Percentiles rank a stretch among this genome's conserved stretches.
phyloP scores from a whole-genome alignment of 805 yeast genomes.

The Saccharomycopsis sp. region DNA sequence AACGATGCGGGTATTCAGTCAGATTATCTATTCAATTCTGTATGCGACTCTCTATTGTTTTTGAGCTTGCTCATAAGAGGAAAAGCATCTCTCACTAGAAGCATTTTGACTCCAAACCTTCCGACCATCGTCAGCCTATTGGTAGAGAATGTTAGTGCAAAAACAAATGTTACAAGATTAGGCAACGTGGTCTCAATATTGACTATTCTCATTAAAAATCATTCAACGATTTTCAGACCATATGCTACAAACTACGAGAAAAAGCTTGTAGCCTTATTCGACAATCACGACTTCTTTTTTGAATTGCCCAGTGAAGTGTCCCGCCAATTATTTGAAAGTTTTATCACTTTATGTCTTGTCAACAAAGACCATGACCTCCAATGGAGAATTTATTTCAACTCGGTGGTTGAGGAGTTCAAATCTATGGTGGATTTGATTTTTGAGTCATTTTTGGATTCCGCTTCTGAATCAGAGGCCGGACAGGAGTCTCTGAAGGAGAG shows the following conservation, averaged over 20 bases:
- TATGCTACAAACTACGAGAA: constrained; percentile 56
- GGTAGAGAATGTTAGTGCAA: constrained; percentile 37
- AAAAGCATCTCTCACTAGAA: constrained; percentile 79
- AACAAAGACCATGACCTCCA: constrained; percentile 35
- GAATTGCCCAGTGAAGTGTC: constrained; percentile 37
- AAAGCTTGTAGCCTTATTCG: constrained; percentile 34
- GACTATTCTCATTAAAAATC: constrained; percentile 37
- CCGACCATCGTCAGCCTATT: constrained; percentile 51
- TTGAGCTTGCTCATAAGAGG: constrained; percentile 46
- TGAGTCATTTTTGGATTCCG: constrained; percentile 49
- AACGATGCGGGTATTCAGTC: constrained; percentile 26
- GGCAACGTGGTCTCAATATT: constrained; percentile 24
- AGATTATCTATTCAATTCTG: constrained; percentile 29
- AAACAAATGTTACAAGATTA: constrained; percentile 35
- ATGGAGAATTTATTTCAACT: constrained; percentile 42
- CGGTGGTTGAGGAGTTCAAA: constrained; percentile 45
- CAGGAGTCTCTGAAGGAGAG: constrained; percentile 4
- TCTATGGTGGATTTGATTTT: constrained; percentile 47
- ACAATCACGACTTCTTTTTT: constrained; percentile 27
- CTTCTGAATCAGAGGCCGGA: constrained; percentile 34
- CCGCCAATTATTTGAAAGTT: constrained; percentile 38
- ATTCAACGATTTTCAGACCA: constrained; percentile 80
- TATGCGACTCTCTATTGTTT: constrained; percentile 28
- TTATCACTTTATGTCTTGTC: constrained; percentile 49
- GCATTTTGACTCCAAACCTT: constrained; percentile 72